A percentile compares a stretch with the other conserved stretches of the same genome.
Evolutionary conservation across 768 basidiomycete species (phyloP).

Genomic region (Boletus barrowsii): DNA sequence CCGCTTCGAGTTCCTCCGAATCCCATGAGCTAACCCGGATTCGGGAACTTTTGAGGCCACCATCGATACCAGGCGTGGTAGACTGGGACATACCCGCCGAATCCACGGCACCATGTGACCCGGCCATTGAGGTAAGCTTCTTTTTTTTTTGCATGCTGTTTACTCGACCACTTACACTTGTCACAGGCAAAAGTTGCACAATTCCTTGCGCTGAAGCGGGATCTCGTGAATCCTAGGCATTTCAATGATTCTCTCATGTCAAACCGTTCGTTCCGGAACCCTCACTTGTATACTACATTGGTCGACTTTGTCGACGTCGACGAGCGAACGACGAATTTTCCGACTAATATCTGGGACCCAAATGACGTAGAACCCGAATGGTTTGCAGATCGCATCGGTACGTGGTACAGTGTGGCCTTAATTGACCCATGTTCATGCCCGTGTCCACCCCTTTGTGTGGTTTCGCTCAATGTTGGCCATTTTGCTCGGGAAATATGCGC

Average conservation of each 20-base stretch:
- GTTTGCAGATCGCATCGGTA: constrained; percentile 78
- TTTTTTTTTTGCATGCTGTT: not conserved
- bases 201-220: constrained; percentile 71
- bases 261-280: constrained; percentile 91
- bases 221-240: constrained; percentile 65
- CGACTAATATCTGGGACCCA: constrained; percentile 70
- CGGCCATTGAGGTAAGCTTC: constrained; percentile 53
- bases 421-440: constrained; percentile 28
- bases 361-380: constrained; percentile 61
- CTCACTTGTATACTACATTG: constrained; percentile 91
- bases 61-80: constrained; percentile 56
- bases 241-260: constrained; percentile 96
- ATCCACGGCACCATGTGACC: constrained; percentile 53
- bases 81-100: constrained; percentile 80
- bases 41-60: constrained; percentile 56
- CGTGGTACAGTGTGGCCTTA: constrained; percentile 27
- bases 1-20: constrained; percentile 20
- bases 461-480: not conserved
- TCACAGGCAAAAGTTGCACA: constrained; percentile 74
- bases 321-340: constrained; percentile 84
- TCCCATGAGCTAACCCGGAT: constrained; percentile 52
- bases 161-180: not conserved
- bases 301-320: constrained; percentile 94
- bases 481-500: constrained; percentile 2
- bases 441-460: constrained; percentile 9